Evolutionary conservation across 1,284 basidiomycete genomes (phyloP), one percentile per base, ranked within the genome.

Genomic region (Erythrobasidium hasegawianum): DNA sequence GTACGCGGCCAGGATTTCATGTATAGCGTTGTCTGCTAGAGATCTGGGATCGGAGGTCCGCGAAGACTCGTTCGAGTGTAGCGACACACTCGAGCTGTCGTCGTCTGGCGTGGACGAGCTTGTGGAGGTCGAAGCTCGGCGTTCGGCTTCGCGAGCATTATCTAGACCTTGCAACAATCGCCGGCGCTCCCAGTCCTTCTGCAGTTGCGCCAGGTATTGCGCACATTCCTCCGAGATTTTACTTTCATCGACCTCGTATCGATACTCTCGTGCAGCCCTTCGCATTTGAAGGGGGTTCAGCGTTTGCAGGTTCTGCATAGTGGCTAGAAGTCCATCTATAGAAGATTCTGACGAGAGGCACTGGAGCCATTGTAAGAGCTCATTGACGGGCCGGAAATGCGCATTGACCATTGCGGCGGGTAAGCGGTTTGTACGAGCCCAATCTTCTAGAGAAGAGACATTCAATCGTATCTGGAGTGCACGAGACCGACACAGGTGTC

Each of bases 241-340:
- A 1, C 84, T 82, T 78, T 98, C 95, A 74, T 88, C 88, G 57
- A 97, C 87, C 79, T 97, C 94, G 76, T 90, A 97, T 72, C 88
- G 87, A 79, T 98, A 98, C 73, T 97, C 94, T 56, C 87, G 85
- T 22, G 94, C 88, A 27, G 92, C 92, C 40, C 90, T 85, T 54
- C 91, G 86, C 87, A 98, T 93, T 82, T 97, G 95, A 0, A 96
- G 79, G 53, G 95, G 95, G 75, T 97, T 97, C 62, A 98, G 83
- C 56, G 84, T 80, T 71, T 85, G 87, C 80, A 97, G 84, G 1
- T 83, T 86, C 76, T 96, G 93, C 71, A 97, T 89, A 1, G 90
- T 96, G 10, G 86, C 87, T 61, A 97, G 87, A 43, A 98, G 82
- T 69, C 87, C 86, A 59, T 89, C 83, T 76, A 97, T 96, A 87